Evolutionary conservation across 208 protist species (phyloP).

Genomic region (Leishmania braziliensis): DNA sequence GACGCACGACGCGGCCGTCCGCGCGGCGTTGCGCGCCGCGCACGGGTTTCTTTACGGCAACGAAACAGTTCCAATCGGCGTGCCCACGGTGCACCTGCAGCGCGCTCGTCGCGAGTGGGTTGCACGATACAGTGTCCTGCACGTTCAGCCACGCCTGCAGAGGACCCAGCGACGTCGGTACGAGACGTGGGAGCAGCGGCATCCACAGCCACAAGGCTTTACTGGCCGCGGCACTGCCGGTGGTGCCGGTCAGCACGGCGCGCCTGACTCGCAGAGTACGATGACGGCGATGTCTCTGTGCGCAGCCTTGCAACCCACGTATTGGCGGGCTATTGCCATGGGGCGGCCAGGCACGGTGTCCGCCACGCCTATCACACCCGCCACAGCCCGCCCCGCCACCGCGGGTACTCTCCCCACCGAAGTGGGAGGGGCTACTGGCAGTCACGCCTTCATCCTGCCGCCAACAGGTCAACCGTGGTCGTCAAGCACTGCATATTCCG

Average conservation of each 20-base stretch:
- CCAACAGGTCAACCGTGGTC: background rate
- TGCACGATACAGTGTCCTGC: conserved; percentile 26
- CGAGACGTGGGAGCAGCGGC: conserved; percentile 15
- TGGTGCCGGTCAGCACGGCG: background rate
- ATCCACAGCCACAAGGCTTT: background rate
- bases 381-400: background rate
- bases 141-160: conserved; percentile 36
- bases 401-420: background rate
- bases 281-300: conserved; percentile 4
- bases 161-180: conserved; percentile 31
- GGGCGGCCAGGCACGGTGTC: background rate
- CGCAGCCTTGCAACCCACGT: conserved; percentile 13
- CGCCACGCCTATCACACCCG: background rate
- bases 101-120: conserved; percentile 41
- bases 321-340: conserved; percentile 11
- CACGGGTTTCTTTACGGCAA: conserved; percentile 43
- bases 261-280: background rate
- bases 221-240: background rate
- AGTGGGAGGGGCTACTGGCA: background rate
- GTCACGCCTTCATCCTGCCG: background rate
- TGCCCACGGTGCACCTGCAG: conserved; percentile 42
- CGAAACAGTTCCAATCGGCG: conserved; percentile 43
- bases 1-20: conserved; percentile 24
- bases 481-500: background rate
- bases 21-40: conserved; percentile 28